These are phyloP conservation scores for Ajuga chamaepitys DNA, from an alignment of 257 asterid genomes.

Conservation along the genomic window DNA sequence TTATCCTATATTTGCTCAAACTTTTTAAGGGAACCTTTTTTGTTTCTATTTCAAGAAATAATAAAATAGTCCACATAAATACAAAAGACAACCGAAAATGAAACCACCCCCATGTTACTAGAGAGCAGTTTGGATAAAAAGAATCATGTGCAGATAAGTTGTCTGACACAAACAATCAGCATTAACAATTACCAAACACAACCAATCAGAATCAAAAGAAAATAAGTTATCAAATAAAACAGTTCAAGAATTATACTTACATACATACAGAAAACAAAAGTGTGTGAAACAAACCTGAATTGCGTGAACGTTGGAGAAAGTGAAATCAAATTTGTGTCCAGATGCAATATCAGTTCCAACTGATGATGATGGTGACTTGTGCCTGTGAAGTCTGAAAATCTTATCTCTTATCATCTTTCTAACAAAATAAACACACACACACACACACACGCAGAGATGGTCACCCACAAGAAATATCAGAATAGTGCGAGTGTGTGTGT, in stretches of 20 bases:
- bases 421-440: background rate
- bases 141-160: constrained; percentile 13
- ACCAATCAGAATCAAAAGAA: background rate
- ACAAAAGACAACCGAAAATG: constrained; percentile 10
- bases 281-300: constrained; percentile 23
- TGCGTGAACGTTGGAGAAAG: constrained; percentile 33
- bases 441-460: background rate
- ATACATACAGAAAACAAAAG: background rate
- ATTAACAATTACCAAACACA: background rate
- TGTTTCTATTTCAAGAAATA: background rate
- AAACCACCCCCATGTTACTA: constrained; percentile 24
- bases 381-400: constrained; percentile 36
- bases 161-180: background rate
- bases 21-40: background rate
- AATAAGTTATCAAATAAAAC: background rate
- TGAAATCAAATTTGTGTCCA: constrained; percentile 31
- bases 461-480: background rate
- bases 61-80: background rate
- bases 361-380: constrained; percentile 25
- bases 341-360: constrained; percentile 18
- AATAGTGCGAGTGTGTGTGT: background rate
- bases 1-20: background rate
- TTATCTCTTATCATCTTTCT: constrained; percentile 32
- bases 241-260: background rate
- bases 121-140: constrained; percentile 7